Percentiles rank a stretch among this genome's conserved stretches.
Conservation (phyloP, 306 rosid genomes). For the Prunus davidiana region DNA sequence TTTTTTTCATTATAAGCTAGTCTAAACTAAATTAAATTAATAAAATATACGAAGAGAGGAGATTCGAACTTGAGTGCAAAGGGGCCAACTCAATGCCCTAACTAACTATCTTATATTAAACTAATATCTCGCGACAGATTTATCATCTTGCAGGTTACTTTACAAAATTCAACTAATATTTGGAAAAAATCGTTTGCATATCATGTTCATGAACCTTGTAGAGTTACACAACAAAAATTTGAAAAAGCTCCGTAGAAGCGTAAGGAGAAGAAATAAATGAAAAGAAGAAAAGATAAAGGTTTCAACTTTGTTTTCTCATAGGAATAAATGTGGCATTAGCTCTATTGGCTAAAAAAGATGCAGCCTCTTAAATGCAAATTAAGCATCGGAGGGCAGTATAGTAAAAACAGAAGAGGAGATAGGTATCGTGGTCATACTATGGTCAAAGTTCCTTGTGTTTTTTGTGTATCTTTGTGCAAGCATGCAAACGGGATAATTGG, state of each 20-base stretch:
- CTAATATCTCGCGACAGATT: too few species aligned
- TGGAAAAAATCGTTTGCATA: not conserved
- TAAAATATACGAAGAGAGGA: too few species aligned
- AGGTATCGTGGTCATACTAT: conserved; percentile 18
- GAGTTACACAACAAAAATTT: not conserved
- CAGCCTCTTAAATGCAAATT: not conserved
- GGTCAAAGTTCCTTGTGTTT: conserved; percentile 52
- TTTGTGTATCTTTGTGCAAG: conserved; percentile 41
- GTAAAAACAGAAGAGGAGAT: not conserved
- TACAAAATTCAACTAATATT: too few species aligned
- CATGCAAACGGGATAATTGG: conserved; percentile 79
- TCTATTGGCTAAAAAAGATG: not conserved
- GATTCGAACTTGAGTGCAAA: too few species aligned
- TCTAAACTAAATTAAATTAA: too few species aligned
- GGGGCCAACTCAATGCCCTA: too few species aligned
- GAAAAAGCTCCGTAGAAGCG: not conserved
- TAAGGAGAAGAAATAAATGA: not conserved
- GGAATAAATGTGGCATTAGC: not conserved
- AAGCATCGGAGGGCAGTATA: conserved; percentile 12
- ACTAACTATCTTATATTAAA: too few species aligned
- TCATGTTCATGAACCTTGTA: not conserved
- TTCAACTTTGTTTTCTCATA: not conserved
- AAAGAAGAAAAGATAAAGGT: not conserved
- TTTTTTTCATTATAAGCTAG: too few species aligned
- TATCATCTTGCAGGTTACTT: too few species aligned